Conservation (phyloP, 2,329 filamentous ascomycete genomes). For the Didymella segeticola region DNA sequence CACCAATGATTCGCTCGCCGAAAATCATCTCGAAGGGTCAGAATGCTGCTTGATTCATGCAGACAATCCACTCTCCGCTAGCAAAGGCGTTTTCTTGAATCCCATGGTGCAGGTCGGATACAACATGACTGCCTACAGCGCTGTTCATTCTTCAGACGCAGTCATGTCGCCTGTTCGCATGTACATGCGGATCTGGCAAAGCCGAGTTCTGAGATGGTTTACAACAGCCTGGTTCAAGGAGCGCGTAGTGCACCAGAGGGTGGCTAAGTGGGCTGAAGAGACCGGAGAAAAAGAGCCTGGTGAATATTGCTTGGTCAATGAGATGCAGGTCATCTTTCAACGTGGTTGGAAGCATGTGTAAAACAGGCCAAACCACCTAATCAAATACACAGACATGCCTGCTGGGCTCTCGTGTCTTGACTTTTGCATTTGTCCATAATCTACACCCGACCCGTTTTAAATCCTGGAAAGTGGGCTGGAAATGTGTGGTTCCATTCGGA, state of each 20-base stretch:
- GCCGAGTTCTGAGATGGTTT: constrained; percentile 17
- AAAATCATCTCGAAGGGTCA: constrained; percentile 72
- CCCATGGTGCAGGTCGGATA: constrained; percentile 74
- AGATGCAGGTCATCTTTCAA: constrained; percentile 48
- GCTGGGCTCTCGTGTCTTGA: too few relatives aligned
- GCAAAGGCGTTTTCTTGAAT: constrained; percentile 70
- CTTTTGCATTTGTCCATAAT: too few relatives aligned
- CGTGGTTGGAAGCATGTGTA: constrained; percentile 49
- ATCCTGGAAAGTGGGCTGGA: background rate
- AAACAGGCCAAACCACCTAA: background rate
- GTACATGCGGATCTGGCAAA: constrained; percentile 21
- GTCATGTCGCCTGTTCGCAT: constrained; percentile 18
- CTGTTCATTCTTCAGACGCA: constrained; percentile 15
- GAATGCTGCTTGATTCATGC: constrained; percentile 81
- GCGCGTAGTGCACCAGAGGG: constrained; percentile 13
- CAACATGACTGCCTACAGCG: constrained; percentile 47
- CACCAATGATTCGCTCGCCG: constrained; percentile 66
- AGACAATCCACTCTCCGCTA: constrained; percentile 66
- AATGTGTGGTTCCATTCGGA: background rate
- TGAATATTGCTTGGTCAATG: constrained; percentile 45
- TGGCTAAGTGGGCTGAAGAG: constrained; percentile 16
- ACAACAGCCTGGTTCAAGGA: constrained; percentile 21
- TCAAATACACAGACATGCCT: background rate
- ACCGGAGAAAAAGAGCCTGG: constrained; percentile 32
- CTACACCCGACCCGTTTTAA: too few relatives aligned